A percentile compares a stretch with the other conserved stretches of the same genome.
Evolutionary conservation across 305 asterid species (phyloP).

Genomic region (Caryopteris hybrid): DNA sequence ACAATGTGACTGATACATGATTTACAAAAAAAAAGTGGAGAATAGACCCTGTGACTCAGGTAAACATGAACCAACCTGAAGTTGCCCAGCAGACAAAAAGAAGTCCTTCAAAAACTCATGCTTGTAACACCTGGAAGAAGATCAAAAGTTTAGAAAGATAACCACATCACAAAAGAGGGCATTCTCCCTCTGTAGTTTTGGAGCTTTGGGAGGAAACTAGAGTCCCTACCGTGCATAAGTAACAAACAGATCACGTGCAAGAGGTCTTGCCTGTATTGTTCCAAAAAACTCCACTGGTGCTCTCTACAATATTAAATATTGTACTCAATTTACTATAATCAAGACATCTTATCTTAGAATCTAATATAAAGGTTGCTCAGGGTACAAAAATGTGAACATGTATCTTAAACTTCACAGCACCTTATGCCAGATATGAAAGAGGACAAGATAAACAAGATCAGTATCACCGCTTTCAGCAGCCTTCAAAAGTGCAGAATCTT

Average conservation of each 20-base stretch:
- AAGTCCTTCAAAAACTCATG: constrained; percentile 92
- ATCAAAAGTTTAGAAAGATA: constrained; percentile 20
- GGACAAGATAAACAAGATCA: constrained; percentile 93
- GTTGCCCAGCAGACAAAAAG: constrained; percentile 79
- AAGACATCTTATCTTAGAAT: not conserved
- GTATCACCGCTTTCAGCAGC: constrained; percentile 95
- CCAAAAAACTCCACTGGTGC: constrained; percentile 74
- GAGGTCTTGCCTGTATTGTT: constrained; percentile 77
- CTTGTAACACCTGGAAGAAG: constrained; percentile 60
- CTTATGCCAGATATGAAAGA: constrained; percentile 94
- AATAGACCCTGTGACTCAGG: constrained; percentile 8
- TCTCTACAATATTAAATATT: constrained; percentile 46
- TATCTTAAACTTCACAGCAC: constrained; percentile 30
- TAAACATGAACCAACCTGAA: constrained; percentile 56
- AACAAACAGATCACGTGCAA: constrained; percentile 90
- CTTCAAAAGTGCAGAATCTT: constrained; percentile 81
- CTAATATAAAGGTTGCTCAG: constrained; percentile 4
- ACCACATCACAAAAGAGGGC: constrained; percentile 9
- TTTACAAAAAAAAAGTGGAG: not conserved
- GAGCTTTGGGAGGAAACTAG: constrained; percentile 17
- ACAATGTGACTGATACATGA: not conserved
- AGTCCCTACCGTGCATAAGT: constrained; percentile 71
- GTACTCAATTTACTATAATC: constrained; percentile 15
- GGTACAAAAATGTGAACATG: not conserved
- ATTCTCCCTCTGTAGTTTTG: not conserved